Base-by-base conservation (phyloP, 192 early-diverging fungal genomes). In the Coemansia sp. region DNA sequence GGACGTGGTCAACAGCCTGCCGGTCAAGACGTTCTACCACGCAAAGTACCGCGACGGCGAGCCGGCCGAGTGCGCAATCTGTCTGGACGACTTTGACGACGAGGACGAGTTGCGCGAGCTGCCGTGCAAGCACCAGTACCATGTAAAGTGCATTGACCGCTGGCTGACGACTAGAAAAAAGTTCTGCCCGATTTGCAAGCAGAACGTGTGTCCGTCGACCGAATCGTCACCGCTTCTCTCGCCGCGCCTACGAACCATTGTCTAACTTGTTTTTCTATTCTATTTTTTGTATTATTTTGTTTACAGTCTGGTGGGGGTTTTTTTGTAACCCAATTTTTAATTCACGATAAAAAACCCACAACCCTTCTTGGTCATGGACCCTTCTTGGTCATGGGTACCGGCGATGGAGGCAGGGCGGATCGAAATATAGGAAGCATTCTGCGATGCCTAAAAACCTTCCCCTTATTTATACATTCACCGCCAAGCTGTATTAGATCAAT, bases 91-190 rank as follows among this genome's bases (percentile, higher is more conserved):
- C 45, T 97, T 88, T 79, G 69, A 78, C 12, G 83, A 87, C 55
- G 89, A 85, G 17, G 87, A 91, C 14, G 80, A 85, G 55, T 60
- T 95, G 19, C 69, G 93, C 10, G 79, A 88, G 8, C 67, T 98
- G 38, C 88, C 88, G 6, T 98, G 95, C 70, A 79, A 67, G 36
- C 95, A 98, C 62, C 82, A 90, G 55, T 97, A 90, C 58, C 95
- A 98, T 60, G 78, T 83, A 15, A 64, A 63, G 15, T 98, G 95
- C 62, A 85, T 98, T 23, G 95, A 98, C 58, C 85, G 79, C 59
- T 97, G 94, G 94, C 79, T 97, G 20, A 92, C 88, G 2, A 82
- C 85, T 5, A 78, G 85, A 28, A 91, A 95, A 62, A 84, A 77
- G 53, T 84, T 82, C 31, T 88, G 87, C 48, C 87, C 87, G 49